phyloP scores from a whole-genome alignment of 192 early-diverging fungal genomes.

The Entomortierella chlamydospora region DNA sequence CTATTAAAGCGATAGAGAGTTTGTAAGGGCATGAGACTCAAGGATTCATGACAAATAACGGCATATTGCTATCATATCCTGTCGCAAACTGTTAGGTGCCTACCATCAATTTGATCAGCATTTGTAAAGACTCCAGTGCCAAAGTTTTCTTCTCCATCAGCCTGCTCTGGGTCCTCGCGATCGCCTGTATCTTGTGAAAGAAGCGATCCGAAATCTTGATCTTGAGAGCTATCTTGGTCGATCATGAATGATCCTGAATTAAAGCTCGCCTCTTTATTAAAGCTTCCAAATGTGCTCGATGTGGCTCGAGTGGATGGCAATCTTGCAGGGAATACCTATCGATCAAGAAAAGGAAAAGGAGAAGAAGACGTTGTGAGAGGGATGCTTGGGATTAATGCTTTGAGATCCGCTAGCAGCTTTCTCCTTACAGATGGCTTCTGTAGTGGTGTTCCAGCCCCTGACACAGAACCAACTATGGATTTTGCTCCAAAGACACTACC shows the following conservation, averaged over 20 bases:
- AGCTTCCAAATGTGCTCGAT: slow-evolving; percentile 45
- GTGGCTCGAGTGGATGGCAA: slow-evolving; percentile 1
- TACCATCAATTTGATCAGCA: slow-evolving; percentile 51
- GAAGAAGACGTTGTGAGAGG: too few relatives aligned
- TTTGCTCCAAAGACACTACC: slow-evolving; percentile 43
- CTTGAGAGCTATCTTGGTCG: slow-evolving; percentile 13
- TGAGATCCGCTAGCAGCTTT: too few relatives aligned
- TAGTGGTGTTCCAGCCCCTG: not conserved
- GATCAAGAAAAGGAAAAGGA: not conserved
- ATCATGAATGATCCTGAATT: slow-evolving; percentile 28
- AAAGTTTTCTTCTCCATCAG: slow-evolving; percentile 29
- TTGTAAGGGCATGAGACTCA: not conserved
- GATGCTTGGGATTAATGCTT: too few relatives aligned
- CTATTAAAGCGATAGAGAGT: slow-evolving; percentile 5
- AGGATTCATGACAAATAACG: not conserved
- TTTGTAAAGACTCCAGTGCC: slow-evolving; percentile 29
- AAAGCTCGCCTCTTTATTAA: slow-evolving; percentile 40
- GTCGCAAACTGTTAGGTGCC: too few relatives aligned
- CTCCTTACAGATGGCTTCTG: not conserved
- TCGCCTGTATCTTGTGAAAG: slow-evolving; percentile 32
- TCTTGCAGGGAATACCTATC: slow-evolving; percentile 13
- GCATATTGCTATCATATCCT: not conserved
- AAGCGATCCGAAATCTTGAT: slow-evolving; percentile 40
- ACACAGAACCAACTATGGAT: slow-evolving; percentile 35
- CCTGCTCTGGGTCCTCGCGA: slow-evolving; percentile 18